These are phyloP conservation scores for Ceratorhiza oryzae-sativae DNA, from an alignment of 1,284 basidiomycete genomes.

Conservation along the genomic window DNA sequence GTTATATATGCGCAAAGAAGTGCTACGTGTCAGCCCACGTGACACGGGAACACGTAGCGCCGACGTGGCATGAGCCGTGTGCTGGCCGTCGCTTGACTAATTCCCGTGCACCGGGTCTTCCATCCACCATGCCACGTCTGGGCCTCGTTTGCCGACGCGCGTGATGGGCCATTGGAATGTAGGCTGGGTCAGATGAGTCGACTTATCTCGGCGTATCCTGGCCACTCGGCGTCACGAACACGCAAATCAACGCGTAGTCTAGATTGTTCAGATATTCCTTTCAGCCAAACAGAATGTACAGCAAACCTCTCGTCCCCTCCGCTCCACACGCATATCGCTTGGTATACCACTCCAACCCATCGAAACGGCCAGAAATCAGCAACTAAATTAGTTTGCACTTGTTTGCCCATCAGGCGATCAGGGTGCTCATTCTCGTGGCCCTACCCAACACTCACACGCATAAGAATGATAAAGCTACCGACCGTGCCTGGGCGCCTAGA, in stretches of 20 bases:
- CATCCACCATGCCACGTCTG: neutral
- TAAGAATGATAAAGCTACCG: neutral
- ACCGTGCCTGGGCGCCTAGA: neutral
- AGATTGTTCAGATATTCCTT: neutral
- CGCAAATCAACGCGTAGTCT: neutral
- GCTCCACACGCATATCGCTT: neutral
- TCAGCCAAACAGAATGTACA: too few relatives aligned
- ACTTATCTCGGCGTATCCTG: neutral
- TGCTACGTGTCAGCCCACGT: slow-evolving; percentile 40
- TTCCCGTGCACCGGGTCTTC: slow-evolving; percentile 1
- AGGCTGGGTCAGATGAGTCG: neutral
- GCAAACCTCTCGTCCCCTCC: neutral
- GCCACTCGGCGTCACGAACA: neutral
- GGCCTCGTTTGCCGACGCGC: neutral
- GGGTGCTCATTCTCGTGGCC: neutral
- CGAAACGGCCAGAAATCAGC: neutral
- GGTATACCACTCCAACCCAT: neutral
- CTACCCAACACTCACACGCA: neutral
- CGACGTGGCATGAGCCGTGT: slow-evolving; percentile 19
- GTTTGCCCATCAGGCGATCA: neutral
- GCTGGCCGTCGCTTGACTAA: slow-evolving; percentile 37
- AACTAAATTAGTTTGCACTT: neutral
- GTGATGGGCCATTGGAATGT: neutral
- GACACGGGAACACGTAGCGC: slow-evolving; percentile 32
- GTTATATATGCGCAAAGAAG: slow-evolving; percentile 23